Evolutionary conservation across 2,329 filamentous ascomycete genomes (phyloP).

Genomic region (Penicillium expansum): DNA sequence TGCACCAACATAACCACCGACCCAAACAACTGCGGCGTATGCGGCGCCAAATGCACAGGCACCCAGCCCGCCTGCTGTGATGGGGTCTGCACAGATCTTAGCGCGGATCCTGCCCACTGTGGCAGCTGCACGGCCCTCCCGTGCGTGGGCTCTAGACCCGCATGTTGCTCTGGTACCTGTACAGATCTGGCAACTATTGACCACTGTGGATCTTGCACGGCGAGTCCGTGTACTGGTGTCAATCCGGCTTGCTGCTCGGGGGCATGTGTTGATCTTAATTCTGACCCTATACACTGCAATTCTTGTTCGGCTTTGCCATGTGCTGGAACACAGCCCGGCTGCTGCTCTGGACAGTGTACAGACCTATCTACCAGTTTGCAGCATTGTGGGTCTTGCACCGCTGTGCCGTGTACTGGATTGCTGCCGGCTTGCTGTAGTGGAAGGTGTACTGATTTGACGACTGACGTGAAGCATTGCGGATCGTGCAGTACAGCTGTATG

Average conservation of each 20-base stretch:
- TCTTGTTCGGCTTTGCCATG: slow-evolving; percentile 6
- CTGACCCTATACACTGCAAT: slow-evolving; percentile 6
- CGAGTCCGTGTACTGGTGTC: neutral
- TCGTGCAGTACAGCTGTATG: slow-evolving; percentile 11
- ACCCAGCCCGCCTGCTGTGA: neutral
- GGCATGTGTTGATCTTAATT: slow-evolving; percentile 9
- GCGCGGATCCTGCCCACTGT: slow-evolving; percentile 6
- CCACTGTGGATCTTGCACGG: slow-evolving; percentile 1
- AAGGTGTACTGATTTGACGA: slow-evolving; percentile 12
- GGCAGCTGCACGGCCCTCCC: slow-evolving; percentile 7
- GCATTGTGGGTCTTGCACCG: slow-evolving; percentile 15
- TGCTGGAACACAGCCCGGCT: neutral
- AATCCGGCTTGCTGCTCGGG: slow-evolving; percentile 13
- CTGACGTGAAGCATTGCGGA: slow-evolving; percentile 13
- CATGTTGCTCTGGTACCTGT: slow-evolving; percentile 2
- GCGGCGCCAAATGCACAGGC: neutral
- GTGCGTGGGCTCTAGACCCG: slow-evolving; percentile 4
- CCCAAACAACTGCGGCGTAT: neutral
- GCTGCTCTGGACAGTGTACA: slow-evolving; percentile 7
- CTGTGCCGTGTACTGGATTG: slow-evolving; percentile 7
- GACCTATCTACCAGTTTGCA: slow-evolving; percentile 9
- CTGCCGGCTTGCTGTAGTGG: slow-evolving; percentile 15
- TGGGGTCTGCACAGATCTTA: slow-evolving; percentile 7
- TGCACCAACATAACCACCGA: neutral
- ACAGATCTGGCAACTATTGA: neutral